These are phyloP conservation scores for Boletus insuetus DNA, from an alignment of 768 basidiomycete genomes.

Conservation along the genomic window DNA sequence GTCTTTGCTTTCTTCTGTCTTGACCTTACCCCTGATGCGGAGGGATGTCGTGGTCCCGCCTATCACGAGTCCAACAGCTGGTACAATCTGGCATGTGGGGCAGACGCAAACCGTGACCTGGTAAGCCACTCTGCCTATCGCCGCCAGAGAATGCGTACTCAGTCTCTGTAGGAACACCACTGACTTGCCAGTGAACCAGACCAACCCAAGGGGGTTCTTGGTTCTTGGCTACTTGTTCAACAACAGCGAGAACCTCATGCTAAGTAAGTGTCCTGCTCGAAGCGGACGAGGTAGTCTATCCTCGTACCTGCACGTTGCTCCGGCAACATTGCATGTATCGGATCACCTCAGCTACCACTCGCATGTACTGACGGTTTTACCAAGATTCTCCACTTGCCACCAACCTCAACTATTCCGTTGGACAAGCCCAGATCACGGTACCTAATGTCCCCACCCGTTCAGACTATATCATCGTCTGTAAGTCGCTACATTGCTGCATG, in stretches of 20 bases:
- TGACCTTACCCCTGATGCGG: constrained; percentile 32
- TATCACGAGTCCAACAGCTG: constrained; percentile 41
- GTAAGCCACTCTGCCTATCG: constrained; percentile 33
- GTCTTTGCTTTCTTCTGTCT: constrained; percentile 16
- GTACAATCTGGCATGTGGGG: constrained; percentile 45
- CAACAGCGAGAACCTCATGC: constrained; percentile 32
- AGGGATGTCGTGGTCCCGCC: constrained; percentile 51
- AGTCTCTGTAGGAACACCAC: constrained; percentile 23
- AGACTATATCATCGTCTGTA: constrained; percentile 38
- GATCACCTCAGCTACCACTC: not conserved
- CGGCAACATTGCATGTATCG: not conserved
- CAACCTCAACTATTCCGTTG: constrained; percentile 30
- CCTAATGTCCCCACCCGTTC: constrained; percentile 32
- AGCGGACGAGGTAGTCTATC: not conserved
- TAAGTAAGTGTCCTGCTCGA: constrained; percentile 19
- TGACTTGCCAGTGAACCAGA: constrained; percentile 26
- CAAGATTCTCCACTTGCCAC: constrained; percentile 36
- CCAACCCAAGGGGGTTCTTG: constrained; percentile 32
- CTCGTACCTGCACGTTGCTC: not conserved
- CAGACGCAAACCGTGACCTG: constrained; percentile 48
- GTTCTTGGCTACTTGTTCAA: constrained; percentile 24
- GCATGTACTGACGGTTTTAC: constrained; percentile 5
- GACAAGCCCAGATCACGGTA: constrained; percentile 34
- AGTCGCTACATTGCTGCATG: constrained; percentile 11
- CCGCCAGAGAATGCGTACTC: constrained; percentile 25